A percentile compares a stretch with the other conserved stretches of the same genome.
Conservation (phyloP, 192 early-diverging fungal genomes). For the Helicostylum pulchrum region DNA sequence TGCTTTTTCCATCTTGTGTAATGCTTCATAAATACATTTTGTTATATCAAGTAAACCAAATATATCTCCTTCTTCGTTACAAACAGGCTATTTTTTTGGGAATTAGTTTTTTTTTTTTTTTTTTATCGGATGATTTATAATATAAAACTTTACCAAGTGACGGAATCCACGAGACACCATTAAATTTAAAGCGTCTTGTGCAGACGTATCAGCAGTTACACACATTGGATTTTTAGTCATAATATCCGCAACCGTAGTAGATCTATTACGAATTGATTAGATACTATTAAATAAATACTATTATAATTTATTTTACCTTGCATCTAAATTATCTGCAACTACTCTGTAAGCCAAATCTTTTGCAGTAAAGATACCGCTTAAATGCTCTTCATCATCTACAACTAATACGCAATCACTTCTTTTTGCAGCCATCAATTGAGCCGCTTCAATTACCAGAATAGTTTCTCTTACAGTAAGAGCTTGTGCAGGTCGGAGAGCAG, state of each 20-base stretch:
- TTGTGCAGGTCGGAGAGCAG: slow-evolving; percentile 78
- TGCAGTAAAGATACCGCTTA: slow-evolving; percentile 92
- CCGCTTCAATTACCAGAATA: slow-evolving; percentile 74
- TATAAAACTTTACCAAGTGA: slow-evolving; percentile 52
- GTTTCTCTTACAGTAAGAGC: slow-evolving; percentile 82
- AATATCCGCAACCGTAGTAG: slow-evolving; percentile 65
- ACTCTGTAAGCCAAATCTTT: slow-evolving; percentile 90
- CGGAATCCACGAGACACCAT: slow-evolving; percentile 79
- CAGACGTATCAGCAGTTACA: slow-evolving; percentile 73
- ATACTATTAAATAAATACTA: slow-evolving; percentile 1
- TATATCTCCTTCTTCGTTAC: slow-evolving; percentile 75
- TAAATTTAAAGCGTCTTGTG: slow-evolving; percentile 75
- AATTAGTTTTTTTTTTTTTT: background rate
- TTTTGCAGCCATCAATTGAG: slow-evolving; percentile 97
- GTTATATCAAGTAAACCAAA: slow-evolving; percentile 80
- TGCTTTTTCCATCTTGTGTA: slow-evolving; percentile 78
- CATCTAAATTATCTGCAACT: slow-evolving; percentile 67
- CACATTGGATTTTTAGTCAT: slow-evolving; percentile 83
- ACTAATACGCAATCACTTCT: slow-evolving; percentile 92
- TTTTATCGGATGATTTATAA: slow-evolving; percentile 7
- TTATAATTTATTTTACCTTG: slow-evolving; percentile 31
- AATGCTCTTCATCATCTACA: slow-evolving; percentile 86
- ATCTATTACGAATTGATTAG: slow-evolving; percentile 7
- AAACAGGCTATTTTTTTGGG: slow-evolving; percentile 47
- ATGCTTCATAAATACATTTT: slow-evolving; percentile 77